Conservation (phyloP, 2,329 filamentous ascomycete genomes). For the Pseudocercospora fijiensis region DNA sequence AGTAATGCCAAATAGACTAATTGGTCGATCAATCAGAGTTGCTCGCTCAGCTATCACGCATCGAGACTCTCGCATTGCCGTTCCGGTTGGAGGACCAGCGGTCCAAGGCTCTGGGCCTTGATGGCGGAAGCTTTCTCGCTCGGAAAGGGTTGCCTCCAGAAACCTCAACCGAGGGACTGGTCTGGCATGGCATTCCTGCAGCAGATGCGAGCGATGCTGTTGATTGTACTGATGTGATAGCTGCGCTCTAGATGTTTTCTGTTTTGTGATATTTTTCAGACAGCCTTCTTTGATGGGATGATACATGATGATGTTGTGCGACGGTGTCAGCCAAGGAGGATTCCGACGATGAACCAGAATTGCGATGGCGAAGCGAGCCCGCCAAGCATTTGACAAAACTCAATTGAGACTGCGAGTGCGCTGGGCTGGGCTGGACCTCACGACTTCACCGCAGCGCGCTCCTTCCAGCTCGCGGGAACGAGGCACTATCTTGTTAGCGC, state of each 20-base stretch:
- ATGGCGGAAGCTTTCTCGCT: too few species aligned
- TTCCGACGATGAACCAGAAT: background rate
- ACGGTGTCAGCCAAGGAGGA: background rate
- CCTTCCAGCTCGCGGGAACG: background rate
- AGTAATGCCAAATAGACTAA: too few species aligned
- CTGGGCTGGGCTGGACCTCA: background rate
- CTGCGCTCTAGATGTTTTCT: background rate
- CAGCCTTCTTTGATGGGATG: background rate
- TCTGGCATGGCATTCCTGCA: conserved; percentile 13
- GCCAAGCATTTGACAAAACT: background rate
- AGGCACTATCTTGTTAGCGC: background rate
- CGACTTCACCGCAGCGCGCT: background rate
- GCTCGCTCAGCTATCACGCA: too few species aligned
- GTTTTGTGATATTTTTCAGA: background rate
- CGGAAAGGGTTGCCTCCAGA: too few species aligned
- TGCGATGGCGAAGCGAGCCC: too few species aligned
- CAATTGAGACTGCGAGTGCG: background rate
- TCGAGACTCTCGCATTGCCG: too few species aligned
- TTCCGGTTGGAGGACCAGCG: too few species aligned
- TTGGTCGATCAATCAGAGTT: too few species aligned
- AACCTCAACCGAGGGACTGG: too few species aligned
- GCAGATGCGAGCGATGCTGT: conserved; percentile 15
- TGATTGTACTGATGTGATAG: conserved; percentile 21
- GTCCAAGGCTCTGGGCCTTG: too few species aligned
- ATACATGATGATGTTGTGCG: background rate